These are phyloP conservation scores for Aureobasidium vineae DNA, from an alignment of 2,329 filamentous ascomycete species.

Conservation along the genomic window DNA sequence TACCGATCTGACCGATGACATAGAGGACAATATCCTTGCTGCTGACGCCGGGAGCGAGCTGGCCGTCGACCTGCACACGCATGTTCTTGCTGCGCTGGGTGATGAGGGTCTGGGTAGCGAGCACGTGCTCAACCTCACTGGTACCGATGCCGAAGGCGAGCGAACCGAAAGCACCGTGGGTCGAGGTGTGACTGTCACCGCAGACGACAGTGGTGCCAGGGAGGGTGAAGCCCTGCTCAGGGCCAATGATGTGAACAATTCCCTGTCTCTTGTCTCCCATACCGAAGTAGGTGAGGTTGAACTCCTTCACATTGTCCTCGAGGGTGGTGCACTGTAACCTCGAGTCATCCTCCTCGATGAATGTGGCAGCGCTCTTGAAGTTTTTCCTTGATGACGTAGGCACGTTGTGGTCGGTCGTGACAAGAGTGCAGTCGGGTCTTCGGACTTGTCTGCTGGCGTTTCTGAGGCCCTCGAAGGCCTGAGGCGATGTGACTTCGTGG, in stretches of 20 bases:
- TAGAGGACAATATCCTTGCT: slow-evolving; percentile 95
- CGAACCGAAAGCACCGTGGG: slow-evolving; percentile 92
- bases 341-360: slow-evolving; percentile 93
- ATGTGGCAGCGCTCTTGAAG: slow-evolving; percentile 89
- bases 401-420: slow-evolving; percentile 96
- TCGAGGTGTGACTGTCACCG: slow-evolving; percentile 97
- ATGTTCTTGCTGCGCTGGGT: slow-evolving; percentile 98
- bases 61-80: slow-evolving; percentile 91
- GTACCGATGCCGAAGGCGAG: slow-evolving; percentile 97
- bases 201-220: slow-evolving; percentile 96
- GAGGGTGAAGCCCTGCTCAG: slow-evolving; percentile 97
- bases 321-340: slow-evolving; percentile 91
- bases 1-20: slow-evolving; percentile 90
- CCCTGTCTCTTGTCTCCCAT: slow-evolving; percentile 95
- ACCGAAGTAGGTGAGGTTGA: slow-evolving; percentile 95
- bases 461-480: slow-evolving; percentile 94
- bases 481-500: slow-evolving; percentile 97
- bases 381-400: slow-evolving; percentile 87
- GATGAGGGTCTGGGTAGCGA: slow-evolving; percentile 93
- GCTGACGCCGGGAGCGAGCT: slow-evolving; percentile 84
- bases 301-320: slow-evolving; percentile 96
- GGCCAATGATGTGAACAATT: slow-evolving; percentile 97
- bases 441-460: slow-evolving; percentile 86
- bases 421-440: slow-evolving; percentile 93
- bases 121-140: slow-evolving; percentile 96